Base-by-base conservation (phyloP, 2,329 filamentous ascomycete genomes). In the Rhexocercosporidium sp. region DNA sequence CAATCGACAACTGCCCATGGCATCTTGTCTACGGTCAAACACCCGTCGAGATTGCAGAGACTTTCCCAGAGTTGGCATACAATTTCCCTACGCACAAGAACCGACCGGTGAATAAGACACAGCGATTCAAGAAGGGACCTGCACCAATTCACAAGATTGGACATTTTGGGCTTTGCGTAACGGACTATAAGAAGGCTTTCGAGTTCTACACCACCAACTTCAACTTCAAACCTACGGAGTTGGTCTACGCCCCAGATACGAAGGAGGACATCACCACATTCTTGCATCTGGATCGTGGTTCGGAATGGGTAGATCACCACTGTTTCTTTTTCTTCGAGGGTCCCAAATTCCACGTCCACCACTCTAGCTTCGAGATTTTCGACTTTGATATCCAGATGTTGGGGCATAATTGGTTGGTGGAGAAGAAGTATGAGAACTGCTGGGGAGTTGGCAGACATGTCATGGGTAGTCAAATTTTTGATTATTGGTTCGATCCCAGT, bases 371-470 rank as follows among this genome's bases (percentile, higher is more conserved):
- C 71, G 90, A 92, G 78, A 89, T 90, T 4, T 86, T 90, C 72
- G 89, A 92, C 76, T 91, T 90, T 72, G 90, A 93, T 75, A 86
- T 87, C 4, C 90, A 92, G 80, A 82, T 87, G 37, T 80, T 92
- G 3, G 90, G 90, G 1, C 90, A 93, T 78, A 85, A 90, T 73
- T 92, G 88, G 87, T 79, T 93, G 69, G 81, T 81, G 1, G 79
- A 86, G 69, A 86, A 88, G 76, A 86, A 86, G 1, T 90, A 90
- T 75, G 83, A 83, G 73, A 85, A 83, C 72, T 88, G 88, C 69
- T 93, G 90, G 90, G 90, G 90, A 1, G 86, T 93, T 0, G 90
- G 90, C 0, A 79, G 90, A 62, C 90, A 92, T 79, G 84, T 92
- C 25, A 82, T 92, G 72, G 90, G 90, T 3, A 88, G 84, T 69